Percentiles rank a stretch among this genome's conserved stretches.
These are phyloP conservation scores for Eutypa lata DNA, from an alignment of 2,329 filamentous ascomycete species.

Conservation along the genomic window DNA sequence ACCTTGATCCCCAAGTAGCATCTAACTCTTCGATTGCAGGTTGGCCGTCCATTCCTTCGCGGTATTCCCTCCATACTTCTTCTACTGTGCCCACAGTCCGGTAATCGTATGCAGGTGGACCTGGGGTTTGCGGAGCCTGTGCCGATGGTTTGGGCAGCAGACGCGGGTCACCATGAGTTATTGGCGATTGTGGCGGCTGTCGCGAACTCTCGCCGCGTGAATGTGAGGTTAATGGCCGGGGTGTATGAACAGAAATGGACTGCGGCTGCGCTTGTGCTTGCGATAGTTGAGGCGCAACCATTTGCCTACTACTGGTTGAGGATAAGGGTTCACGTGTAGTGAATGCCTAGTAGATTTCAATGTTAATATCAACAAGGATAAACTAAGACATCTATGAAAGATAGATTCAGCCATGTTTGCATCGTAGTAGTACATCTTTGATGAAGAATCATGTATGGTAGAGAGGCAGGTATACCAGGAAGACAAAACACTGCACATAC, in stretches of 20 bases:
- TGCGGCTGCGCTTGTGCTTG: constrained; percentile 10
- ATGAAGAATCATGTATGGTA: too few relatives aligned
- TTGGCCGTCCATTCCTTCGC: constrained; percentile 33
- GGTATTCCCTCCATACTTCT: constrained; percentile 36
- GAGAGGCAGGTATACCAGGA: not conserved
- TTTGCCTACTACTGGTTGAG: constrained; percentile 11
- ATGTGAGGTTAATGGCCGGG: constrained; percentile 22
- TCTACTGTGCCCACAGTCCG: constrained; percentile 32
- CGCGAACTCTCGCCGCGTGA: constrained; percentile 25
- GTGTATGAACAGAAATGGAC: constrained; percentile 18
- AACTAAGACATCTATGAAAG: not conserved
- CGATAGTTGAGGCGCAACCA: constrained; percentile 18
- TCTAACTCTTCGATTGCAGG: constrained; percentile 34
- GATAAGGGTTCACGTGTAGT: constrained; percentile 17
- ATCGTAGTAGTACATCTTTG: not conserved
- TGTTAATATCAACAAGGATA: constrained; percentile 11
- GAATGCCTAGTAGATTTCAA: constrained; percentile 17
- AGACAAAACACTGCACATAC: constrained; percentile 24
- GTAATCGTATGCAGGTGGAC: constrained; percentile 32
- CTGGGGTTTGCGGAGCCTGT: constrained; percentile 24
- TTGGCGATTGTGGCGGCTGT: constrained; percentile 25
- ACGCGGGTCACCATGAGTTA: constrained; percentile 16
- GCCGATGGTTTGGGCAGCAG: constrained; percentile 22
- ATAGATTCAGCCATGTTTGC: not conserved
- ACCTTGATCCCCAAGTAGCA: constrained; percentile 31